Percentiles rank a stretch among this genome's conserved stretches.
phyloP scores from a whole-genome alignment of 768 basidiomycete genomes.

The Ramaria sp. region DNA sequence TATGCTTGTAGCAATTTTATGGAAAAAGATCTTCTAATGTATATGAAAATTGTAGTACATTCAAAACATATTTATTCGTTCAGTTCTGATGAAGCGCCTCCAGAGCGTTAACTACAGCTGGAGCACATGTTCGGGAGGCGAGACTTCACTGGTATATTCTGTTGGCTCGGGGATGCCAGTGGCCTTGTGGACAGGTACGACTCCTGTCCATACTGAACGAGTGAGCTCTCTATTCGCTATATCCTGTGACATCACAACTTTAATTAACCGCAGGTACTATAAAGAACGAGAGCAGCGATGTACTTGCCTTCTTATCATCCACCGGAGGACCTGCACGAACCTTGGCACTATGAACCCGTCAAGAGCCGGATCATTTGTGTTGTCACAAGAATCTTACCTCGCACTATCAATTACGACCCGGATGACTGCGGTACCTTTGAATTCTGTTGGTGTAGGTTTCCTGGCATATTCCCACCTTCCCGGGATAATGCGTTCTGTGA shows the following conservation, averaged over 20 bases:
- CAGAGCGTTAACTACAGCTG: not conserved
- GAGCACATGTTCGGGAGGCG: constrained; percentile 3
- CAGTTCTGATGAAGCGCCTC: not conserved
- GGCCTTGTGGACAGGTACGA: not conserved
- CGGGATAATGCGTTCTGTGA: constrained; percentile 6
- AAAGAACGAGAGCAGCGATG: not conserved
- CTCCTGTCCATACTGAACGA: constrained; percentile 4
- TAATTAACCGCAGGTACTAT: not conserved
- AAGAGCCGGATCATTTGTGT: not conserved
- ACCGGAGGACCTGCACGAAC: not conserved
- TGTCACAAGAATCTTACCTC: not conserved
- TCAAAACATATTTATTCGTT: not conserved
- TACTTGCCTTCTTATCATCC: constrained; percentile 3
- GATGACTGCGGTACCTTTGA: constrained; percentile 7
- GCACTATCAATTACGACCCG: constrained; percentile 7
- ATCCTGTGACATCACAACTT: not conserved
- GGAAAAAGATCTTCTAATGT: constrained; percentile 37
- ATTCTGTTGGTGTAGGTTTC: constrained; percentile 8
- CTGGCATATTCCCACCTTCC: constrained; percentile 9
- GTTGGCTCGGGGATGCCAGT: not conserved
- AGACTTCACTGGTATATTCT: not conserved
- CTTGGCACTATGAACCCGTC: not conserved
- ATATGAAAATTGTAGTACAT: not conserved
- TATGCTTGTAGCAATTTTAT: constrained; percentile 56
- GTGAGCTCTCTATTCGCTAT: not conserved